These are phyloP conservation scores for Coccomyxa sp. DNA, from an alignment of 139 green algal genomes.

Conservation along the genomic window DNA sequence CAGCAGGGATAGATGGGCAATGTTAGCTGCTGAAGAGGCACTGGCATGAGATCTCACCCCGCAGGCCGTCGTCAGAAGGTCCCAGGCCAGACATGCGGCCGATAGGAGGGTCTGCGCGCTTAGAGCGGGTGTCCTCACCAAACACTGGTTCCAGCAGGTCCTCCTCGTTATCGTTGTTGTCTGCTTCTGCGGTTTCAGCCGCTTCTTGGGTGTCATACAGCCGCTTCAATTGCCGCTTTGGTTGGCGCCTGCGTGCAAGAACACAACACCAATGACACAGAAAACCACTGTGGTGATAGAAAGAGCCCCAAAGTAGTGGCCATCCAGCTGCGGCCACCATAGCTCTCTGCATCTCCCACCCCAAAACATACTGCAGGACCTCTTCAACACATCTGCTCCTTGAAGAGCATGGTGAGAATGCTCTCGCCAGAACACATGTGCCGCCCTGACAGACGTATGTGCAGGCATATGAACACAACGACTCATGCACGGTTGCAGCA, in stretches of 20 bases:
- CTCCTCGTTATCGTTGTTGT: not conserved
- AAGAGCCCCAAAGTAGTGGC: too few species aligned
- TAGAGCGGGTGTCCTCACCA: not conserved
- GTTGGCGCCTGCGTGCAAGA: not conserved
- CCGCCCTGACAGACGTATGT: too few species aligned
- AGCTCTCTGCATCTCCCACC: too few species aligned
- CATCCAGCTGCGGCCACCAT: too few species aligned
- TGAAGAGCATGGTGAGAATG: not conserved
- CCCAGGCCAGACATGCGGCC: slow-evolving; percentile 1
- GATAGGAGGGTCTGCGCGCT: not conserved
- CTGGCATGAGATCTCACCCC: not conserved
- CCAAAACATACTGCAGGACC: too few species aligned
- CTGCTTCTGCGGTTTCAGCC: not conserved
- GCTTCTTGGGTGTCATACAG: slow-evolving; percentile 5
- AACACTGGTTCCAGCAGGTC: not conserved
- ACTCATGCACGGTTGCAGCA: too few species aligned
- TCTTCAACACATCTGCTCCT: not conserved
- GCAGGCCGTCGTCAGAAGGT: not conserved
- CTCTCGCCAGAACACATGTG: too few species aligned
- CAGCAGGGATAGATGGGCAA: not conserved
- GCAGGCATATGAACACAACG: too few species aligned
- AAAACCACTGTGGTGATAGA: not conserved
- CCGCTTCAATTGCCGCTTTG: slow-evolving; percentile 4
- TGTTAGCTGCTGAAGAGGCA: not conserved
- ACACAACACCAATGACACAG: not conserved